Evolutionary conservation across 345 rosid species (phyloP).

Genomic region (Salix koriyanagi): DNA sequence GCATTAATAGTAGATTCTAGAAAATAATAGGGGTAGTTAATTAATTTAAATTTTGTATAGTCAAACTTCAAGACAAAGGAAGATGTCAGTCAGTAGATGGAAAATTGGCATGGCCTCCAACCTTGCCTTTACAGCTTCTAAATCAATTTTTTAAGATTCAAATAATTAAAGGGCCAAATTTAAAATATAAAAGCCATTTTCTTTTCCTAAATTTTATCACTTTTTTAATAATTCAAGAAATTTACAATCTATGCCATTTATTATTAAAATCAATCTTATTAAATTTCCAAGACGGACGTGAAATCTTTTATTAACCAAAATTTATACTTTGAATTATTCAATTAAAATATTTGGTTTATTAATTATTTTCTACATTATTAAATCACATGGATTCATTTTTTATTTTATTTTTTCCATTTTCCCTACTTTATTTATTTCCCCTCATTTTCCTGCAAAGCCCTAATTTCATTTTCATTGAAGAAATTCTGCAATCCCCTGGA

Average conservation of each 20-base stretch:
- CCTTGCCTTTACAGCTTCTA: slow-evolving; percentile 59
- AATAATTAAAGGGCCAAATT: slow-evolving; percentile 22
- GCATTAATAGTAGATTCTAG: slow-evolving; percentile 31
- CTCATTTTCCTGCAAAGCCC: slow-evolving; percentile 60
- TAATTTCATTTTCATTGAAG: slow-evolving; percentile 51
- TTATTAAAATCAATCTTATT: slow-evolving; percentile 31
- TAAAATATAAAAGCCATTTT: slow-evolving; percentile 27
- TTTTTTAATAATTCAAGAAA: slow-evolving; percentile 4
- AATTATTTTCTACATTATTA: slow-evolving; percentile 45
- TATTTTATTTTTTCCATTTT: slow-evolving; percentile 17
- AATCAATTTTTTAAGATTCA: slow-evolving; percentile 17
- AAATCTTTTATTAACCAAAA: slow-evolving; percentile 84
- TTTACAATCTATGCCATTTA: slow-evolving; percentile 27
- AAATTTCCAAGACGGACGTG: slow-evolving; percentile 87
- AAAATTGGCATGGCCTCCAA: slow-evolving; percentile 47
- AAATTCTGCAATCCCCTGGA: slow-evolving; percentile 33
- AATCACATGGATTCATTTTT: slow-evolving; percentile 24
- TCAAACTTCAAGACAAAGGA: slow-evolving; percentile 49
- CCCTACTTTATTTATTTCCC: slow-evolving; percentile 44
- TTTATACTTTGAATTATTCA: slow-evolving; percentile 67
- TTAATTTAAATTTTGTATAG: slow-evolving; percentile 15
- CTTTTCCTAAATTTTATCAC: slow-evolving; percentile 19
- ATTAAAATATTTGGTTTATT: slow-evolving; percentile 54
- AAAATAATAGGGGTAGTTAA: slow-evolving; percentile 22
- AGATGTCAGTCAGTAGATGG: slow-evolving; percentile 71